Evolutionary conservation across 805 yeast species (phyloP).

Genomic region (Kodamaea kaohsiungensis): DNA sequence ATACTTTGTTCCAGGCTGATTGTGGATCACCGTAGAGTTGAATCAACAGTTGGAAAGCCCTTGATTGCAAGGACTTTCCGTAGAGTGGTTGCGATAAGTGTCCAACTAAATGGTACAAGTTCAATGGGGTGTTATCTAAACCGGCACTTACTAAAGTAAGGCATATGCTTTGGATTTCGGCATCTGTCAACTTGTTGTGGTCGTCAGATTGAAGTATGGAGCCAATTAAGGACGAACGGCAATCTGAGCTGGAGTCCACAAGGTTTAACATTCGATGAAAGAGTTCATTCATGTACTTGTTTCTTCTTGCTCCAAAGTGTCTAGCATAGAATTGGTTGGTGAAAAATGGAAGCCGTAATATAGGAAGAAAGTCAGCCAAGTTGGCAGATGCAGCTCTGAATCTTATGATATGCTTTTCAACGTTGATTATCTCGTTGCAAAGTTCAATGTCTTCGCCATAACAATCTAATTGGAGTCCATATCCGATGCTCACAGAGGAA

Average conservation of each 20-base stretch:
- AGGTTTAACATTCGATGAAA: slow-evolving; percentile 4
- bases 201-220: not conserved
- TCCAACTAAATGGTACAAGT: slow-evolving; percentile 60
- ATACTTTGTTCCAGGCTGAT: slow-evolving; percentile 35
- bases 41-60: slow-evolving; percentile 44
- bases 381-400: slow-evolving; percentile 60
- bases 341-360: slow-evolving; percentile 28
- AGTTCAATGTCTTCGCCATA: slow-evolving; percentile 34
- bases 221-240: slow-evolving; percentile 1
- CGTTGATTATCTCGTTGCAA: slow-evolving; percentile 53
- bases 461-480: slow-evolving; percentile 51
- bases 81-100: slow-evolving; percentile 49
- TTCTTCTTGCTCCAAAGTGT: slow-evolving; percentile 41
- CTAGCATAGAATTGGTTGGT: not conserved
- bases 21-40: slow-evolving; percentile 25
- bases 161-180: slow-evolving; percentile 60
- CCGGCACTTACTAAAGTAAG: slow-evolving; percentile 81
- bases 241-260: not conserved
- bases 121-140: slow-evolving; percentile 68
- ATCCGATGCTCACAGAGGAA: slow-evolving; percentile 52
- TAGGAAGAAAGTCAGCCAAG: slow-evolving; percentile 54
- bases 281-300: slow-evolving; percentile 48
- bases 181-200: slow-evolving; percentile 16
- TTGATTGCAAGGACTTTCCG: slow-evolving; percentile 43
- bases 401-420: slow-evolving; percentile 57